Evolutionary conservation across 495 filamentous ascomycete genomes (phyloP).

Genomic region (Annulohypoxylon moriforme): DNA sequence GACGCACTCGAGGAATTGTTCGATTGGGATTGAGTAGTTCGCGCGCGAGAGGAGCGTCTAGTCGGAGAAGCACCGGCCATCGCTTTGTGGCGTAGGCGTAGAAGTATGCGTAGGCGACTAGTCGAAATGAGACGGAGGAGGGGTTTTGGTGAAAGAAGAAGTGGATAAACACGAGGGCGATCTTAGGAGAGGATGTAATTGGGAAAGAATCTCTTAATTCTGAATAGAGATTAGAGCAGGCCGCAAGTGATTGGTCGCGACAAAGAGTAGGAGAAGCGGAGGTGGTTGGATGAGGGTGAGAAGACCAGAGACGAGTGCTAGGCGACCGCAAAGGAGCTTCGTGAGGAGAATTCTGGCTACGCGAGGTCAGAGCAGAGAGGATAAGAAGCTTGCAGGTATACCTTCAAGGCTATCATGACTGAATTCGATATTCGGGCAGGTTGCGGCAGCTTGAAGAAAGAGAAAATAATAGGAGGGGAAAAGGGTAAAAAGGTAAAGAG

Average conservation of each 20-base stretch:
- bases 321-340: constrained; percentile 34
- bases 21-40: constrained; percentile 79
- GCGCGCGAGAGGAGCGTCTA: constrained; percentile 91
- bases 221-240: constrained; percentile 20
- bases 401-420: constrained; percentile 46
- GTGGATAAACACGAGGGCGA: constrained; percentile 10
- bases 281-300: constrained; percentile 35
- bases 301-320: constrained; percentile 26
- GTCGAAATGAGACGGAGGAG: constrained; percentile 39
- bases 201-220: constrained; percentile 9
- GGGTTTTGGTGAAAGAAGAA: constrained; percentile 8
- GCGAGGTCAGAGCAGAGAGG: constrained; percentile 39
- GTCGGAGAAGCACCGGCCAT: constrained; percentile 71
- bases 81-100: constrained; percentile 50
- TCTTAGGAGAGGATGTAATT: constrained; percentile 22
- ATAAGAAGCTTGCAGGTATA: constrained; percentile 44
- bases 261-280: constrained; percentile 36
- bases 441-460: constrained; percentile 14
- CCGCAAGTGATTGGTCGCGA: constrained; percentile 43
- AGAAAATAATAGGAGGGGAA: constrained; percentile 30
- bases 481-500: constrained; percentile 8
- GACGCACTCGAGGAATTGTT: constrained; percentile 86
- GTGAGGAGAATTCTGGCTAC: constrained; percentile 35
- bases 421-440: constrained; percentile 37
- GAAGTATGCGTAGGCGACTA: constrained; percentile 37